A percentile compares a stretch with the other conserved stretches of the same genome.
Evolutionary conservation across 176 grass and related monocot genomes (phyloP).

Genomic region (Pontederia crassipes): DNA sequence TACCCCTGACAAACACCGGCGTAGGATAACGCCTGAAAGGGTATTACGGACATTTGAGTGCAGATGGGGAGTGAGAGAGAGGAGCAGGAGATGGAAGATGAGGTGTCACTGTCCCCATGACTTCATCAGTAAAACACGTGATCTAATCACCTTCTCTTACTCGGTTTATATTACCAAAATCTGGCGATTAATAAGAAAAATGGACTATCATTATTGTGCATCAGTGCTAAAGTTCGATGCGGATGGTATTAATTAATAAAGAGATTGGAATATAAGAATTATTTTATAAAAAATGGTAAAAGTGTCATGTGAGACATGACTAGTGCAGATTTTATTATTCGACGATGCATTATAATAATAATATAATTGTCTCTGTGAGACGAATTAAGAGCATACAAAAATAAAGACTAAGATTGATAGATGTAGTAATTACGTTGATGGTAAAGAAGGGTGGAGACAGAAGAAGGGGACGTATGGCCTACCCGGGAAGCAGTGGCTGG

Average conservation of each 20-base stretch:
- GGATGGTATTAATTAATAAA: no score
- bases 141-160: not conserved
- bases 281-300: no score
- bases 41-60: not conserved
- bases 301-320: no score
- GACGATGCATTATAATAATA: no score
- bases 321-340: no score
- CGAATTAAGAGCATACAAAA: not conserved
- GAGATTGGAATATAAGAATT: no score
- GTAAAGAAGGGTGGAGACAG: not conserved
- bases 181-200: not conserved
- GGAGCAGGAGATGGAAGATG: not conserved
- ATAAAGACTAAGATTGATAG: not conserved
- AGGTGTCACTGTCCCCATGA: not conserved
- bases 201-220: no score
- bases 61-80: not conserved
- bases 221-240: no score
- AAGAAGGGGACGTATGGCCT: not conserved
- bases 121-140: not conserved
- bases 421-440: not conserved
- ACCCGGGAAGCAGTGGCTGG: not conserved
- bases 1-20: no score
- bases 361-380: no score
- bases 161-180: not conserved
- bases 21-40: not conserved